These are phyloP conservation scores for Stephanodiscus triporus DNA, from an alignment of 108 stramenopile species.

Conservation along the genomic window DNA sequence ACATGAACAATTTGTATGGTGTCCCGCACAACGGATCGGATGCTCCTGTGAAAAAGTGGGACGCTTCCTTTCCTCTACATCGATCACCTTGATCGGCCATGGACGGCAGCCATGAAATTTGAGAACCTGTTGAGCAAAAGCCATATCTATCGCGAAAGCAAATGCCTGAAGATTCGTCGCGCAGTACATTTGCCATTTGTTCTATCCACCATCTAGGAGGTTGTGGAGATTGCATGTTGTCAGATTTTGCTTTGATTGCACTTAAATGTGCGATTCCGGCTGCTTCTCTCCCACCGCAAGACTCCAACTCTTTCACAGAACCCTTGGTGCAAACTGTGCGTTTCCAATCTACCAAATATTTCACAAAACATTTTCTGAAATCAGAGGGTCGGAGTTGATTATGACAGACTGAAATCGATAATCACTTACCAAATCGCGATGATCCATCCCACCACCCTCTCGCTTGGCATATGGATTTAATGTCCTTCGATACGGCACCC, in stretches of 20 bases:
- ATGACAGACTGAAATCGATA: neutral
- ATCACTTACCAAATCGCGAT: constrained; percentile 43
- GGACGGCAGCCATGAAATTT: constrained; percentile 26
- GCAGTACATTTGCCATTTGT: constrained; percentile 13
- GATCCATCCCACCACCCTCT: constrained; percentile 39
- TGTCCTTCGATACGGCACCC: constrained; percentile 48
- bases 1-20: constrained; percentile 20
- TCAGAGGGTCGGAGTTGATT: too few species aligned
- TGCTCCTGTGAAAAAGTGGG: constrained; percentile 24
- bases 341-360: constrained; percentile 13
- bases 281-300: constrained; percentile 21
- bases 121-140: constrained; percentile 28
- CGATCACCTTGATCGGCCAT: neutral
- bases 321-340: constrained; percentile 10
- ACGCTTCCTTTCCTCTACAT: too few species aligned
- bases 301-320: constrained; percentile 10
- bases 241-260: constrained; percentile 4
- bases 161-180: constrained; percentile 22
- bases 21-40: constrained; percentile 19
- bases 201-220: constrained; percentile 22
- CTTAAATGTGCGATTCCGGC: constrained; percentile 6
- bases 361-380: too few species aligned
- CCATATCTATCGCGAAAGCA: constrained; percentile 19
- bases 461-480: constrained; percentile 39
- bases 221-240: constrained; percentile 12